These are phyloP conservation scores for Plasmodium ovale DNA, from an alignment of 169 alveolate species.

Conservation along the genomic window DNA sequence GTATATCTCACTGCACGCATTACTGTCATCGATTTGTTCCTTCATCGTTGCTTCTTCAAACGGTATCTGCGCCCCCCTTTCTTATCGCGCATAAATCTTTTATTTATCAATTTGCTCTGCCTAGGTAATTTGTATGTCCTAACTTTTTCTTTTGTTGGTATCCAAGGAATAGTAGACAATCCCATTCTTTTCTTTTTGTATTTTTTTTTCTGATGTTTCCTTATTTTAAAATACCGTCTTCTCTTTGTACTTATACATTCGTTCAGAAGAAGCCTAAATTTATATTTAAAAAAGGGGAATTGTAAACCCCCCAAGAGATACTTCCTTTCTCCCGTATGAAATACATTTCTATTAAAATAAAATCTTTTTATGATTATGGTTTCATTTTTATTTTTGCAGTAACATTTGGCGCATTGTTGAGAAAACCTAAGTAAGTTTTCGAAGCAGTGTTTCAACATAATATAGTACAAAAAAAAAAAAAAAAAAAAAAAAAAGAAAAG, in stretches of 20 bases:
- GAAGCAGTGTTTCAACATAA: conserved; percentile 65
- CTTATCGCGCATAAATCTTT: conserved; percentile 78
- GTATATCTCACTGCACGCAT: too few species aligned
- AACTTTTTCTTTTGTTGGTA: conserved; percentile 79
- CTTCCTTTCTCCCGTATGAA: conserved; percentile 12
- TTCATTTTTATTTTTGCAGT: conserved; percentile 25
- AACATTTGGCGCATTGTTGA: conserved; percentile 39
- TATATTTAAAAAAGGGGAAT: conserved; percentile 6
- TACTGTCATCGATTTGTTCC: not conserved
- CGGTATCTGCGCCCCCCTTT: conserved; percentile 78
- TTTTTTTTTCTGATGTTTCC: conserved; percentile 87
- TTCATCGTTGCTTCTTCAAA: conserved; percentile 68
- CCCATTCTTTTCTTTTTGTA: conserved; percentile 84
- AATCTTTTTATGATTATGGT: conserved; percentile 6
- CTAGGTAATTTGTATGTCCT: conserved; percentile 79
- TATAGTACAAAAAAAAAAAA: too few species aligned
- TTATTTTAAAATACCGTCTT: conserved; percentile 84
- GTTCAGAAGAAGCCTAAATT: conserved; percentile 11
- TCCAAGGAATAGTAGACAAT: conserved; percentile 82
- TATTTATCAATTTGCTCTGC: conserved; percentile 83
- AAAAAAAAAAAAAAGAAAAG: not conserved
- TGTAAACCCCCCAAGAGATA: too few species aligned
- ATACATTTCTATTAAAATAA: conserved; percentile 6
- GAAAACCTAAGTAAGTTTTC: conserved; percentile 18
- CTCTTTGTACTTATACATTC: conserved; percentile 82